Evolutionary conservation across 2,329 filamentous ascomycete species (phyloP), one percentile per base, ranked within the genome.

Genomic region (Incumbomyces delicatus): DNA sequence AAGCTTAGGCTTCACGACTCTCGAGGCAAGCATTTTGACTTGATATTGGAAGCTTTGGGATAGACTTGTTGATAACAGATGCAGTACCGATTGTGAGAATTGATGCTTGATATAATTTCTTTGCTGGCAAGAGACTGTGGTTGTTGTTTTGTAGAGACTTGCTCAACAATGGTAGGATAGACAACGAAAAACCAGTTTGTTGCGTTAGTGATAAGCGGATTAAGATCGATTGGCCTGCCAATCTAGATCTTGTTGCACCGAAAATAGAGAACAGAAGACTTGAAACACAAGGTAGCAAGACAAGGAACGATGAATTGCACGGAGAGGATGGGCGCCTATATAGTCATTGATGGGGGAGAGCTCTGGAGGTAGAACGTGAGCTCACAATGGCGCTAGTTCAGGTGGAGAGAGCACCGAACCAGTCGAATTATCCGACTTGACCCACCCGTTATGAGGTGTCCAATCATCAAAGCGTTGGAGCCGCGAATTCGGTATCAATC

Each of bases 1-100:
- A 53, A 73, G 64, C 64, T 71, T 70, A 39, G 70, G 70, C 53
- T 65, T 69, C 50, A 61, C 57, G 50, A 63, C 61, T 51, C 64
- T 57, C 57, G 66, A 61, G 55, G 65, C 63, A 64, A 70, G 67
- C 58, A 59, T 68, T 18, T 49, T 55, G 50, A 46, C 35, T 41
- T 36, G 34, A 8, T 27, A 8, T n/a, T 27, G 22, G 22, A 27
- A 27, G 5, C 8, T 27, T 27, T 5, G 22, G 8, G 22, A 27
- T 4, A 27, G 5, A 37, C 4, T 45, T 37, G 42, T 29, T 31
- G 40, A 13, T 33, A 11, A n/a, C n/a, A 17, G 8, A 42, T 13
- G 29, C 3, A 17, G 32, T 39, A 27, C 12, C n/a, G n/a, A 16
- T 32, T 42, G 17, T 42, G n/a, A 22, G 12, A 42, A 5, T 22